Evolutionary conservation across 352 stramenopile species (phyloP).

Genomic region (Nothophytophthora sp.): DNA sequence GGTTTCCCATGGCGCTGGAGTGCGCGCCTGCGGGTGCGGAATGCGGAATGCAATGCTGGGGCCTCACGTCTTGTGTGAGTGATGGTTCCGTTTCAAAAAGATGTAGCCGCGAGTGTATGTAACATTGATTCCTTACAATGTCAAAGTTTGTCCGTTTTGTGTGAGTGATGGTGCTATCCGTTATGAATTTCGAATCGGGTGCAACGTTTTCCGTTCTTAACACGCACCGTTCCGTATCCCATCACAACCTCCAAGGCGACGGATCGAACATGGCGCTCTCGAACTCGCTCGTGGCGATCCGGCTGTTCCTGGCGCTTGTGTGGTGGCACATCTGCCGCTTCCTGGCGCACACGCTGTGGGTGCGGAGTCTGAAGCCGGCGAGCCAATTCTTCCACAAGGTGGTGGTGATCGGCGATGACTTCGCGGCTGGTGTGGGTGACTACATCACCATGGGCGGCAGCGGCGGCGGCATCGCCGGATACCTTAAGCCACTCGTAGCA

Average conservation of each 20-base stretch:
- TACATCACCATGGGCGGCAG: slow-evolving; percentile 60
- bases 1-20: slow-evolving; percentile 75
- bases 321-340: slow-evolving; percentile 73
- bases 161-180: no score
- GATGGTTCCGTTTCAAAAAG: no score
- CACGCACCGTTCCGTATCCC: no score
- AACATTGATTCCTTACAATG: no score
- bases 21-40: slow-evolving; percentile 5
- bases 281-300: slow-evolving; percentile 40
- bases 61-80: no score
- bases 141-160: no score
- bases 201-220: no score
- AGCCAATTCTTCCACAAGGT: slow-evolving; percentile 83
- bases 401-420: slow-evolving; percentile 85
- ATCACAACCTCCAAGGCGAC: no score
- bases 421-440: slow-evolving; percentile 77
- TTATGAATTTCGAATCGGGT: no score
- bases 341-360: slow-evolving; percentile 38
- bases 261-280: slow-evolving; percentile 8
- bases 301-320: slow-evolving; percentile 56
- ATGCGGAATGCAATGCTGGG: no score
- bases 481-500: slow-evolving; percentile 51
- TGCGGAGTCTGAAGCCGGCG: slow-evolving; percentile 48
- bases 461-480: slow-evolving; percentile 46
- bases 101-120: no score